Conservation (phyloP, 139 green algal genomes). For the Chlorella sp. region DNA sequence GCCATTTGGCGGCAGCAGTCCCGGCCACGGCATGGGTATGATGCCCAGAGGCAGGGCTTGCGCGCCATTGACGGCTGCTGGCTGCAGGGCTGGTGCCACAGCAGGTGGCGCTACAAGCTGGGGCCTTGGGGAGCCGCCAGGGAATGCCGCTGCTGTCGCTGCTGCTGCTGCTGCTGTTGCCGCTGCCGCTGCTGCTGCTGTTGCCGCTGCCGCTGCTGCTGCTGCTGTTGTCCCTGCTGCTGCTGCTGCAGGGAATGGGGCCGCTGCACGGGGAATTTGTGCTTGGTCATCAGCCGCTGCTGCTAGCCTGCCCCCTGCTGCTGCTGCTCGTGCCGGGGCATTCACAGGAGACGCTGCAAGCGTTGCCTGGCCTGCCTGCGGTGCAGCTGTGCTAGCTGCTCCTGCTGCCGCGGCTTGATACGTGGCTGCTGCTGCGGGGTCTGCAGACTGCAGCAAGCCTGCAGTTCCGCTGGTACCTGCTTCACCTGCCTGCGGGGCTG, state of each 20-base stretch:
- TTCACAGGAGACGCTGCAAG: not conserved
- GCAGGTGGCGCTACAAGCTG: not conserved
- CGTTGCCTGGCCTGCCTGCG: too few species aligned
- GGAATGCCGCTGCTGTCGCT: not conserved
- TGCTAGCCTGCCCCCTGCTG: not conserved
- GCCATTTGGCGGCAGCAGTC: not conserved
- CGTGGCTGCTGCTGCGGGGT: too few species aligned
- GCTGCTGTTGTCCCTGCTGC: not conserved
- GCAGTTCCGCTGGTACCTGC: too few species aligned
- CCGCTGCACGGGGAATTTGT: not conserved
- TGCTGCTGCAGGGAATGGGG: not conserved
- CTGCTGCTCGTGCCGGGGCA: not conserved
- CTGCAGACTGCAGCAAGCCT: too few species aligned
- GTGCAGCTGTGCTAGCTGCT: too few species aligned
- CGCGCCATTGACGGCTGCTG: too few species aligned
- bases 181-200: not conserved
- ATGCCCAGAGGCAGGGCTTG: too few species aligned
- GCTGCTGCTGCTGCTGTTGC: not conserved
- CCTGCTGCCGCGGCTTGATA: too few species aligned
- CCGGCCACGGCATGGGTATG: not conserved
- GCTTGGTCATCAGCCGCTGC: too few species aligned
- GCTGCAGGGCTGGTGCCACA: not conserved
- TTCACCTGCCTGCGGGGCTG: too few species aligned
- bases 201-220: not conserved
- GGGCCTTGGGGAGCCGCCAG: too few species aligned